A percentile compares a stretch with the other conserved stretches of the same genome.
Evolutionary conservation across 2,329 filamentous ascomycete species (phyloP).

Genomic region (Blastomyces silverae): DNA sequence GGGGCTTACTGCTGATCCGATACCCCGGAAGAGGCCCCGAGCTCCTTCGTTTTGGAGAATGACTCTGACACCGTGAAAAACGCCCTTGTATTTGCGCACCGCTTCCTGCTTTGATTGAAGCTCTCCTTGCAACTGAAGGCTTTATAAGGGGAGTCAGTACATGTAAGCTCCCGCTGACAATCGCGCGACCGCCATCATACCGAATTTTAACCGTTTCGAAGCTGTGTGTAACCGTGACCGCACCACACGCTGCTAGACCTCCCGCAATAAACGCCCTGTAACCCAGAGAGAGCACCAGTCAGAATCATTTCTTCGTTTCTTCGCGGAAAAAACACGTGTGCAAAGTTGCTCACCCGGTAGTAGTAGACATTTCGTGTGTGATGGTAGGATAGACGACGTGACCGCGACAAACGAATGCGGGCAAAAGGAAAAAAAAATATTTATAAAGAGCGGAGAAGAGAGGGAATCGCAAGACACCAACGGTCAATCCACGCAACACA

Average conservation of each 20-base stretch:
- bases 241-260: constrained; percentile 92
- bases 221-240: constrained; percentile 93
- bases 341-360: constrained; percentile 39
- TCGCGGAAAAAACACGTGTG: background rate
- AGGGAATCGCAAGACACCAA: background rate
- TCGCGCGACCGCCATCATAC: constrained; percentile 44
- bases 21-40: constrained; percentile 75
- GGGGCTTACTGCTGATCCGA: constrained; percentile 65
- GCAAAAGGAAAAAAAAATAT: constrained; percentile 2
- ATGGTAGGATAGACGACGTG: background rate
- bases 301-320: constrained; percentile 1
- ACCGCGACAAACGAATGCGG: background rate
- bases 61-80: constrained; percentile 81
- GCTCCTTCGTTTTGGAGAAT: constrained; percentile 88
- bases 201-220: constrained; percentile 99
- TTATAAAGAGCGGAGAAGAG: constrained; percentile 1
- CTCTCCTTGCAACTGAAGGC: constrained; percentile 93
- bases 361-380: constrained; percentile 48
- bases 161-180: constrained; percentile 1
- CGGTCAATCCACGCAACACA: background rate
- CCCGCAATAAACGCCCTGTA: constrained; percentile 82
- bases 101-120: constrained; percentile 80
- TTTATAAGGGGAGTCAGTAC: constrained; percentile 34
- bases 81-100: constrained; percentile 81
- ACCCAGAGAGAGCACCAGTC: constrained; percentile 16